Evolutionary conservation across 108 stramenopile genomes (phyloP), one percentile per base, ranked within the genome.

Genomic region (Cyclotella cryptica): DNA sequence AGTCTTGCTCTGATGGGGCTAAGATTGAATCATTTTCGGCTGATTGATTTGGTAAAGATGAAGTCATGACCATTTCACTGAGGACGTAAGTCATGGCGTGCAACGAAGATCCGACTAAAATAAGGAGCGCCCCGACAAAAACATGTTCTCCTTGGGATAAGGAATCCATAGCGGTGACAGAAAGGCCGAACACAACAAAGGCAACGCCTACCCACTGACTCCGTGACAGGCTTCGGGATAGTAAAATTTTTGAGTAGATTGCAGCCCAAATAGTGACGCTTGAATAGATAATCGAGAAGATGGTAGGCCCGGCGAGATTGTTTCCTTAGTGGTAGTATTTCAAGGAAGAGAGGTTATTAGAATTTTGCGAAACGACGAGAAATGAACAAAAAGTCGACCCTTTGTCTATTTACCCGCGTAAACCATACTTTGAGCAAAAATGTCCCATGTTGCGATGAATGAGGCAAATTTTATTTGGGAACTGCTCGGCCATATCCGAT

Each of bases 181-280:
- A 71, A 62, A 91, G 60, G 26, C 92, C 92, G 30, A 84, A 65
- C 57, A 93, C 89, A 35, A 93, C 92, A 18, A 78, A 41, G 12
- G 49, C 52, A 4, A 93, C 77, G 26, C 88, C 86, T 9, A 82
- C 66, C 90, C 90, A 89, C 69, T 93, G 92, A 29, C 64, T 22
- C 26, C 18, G 42, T 4, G 49, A 74, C 52, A 93, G 53, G 19
- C 44, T 62, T 10, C 92, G 86, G 0, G 73, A 68, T 27, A 93
- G 77, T 18, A 91, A 18, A 30, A 89, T 19, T 54, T 75, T 69
- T 27, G 86, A 86, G 64, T 83, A 93, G 12, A 93, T 26, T 10
- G 92, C 92, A 13, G 90, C 80, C 92, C 92, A 93, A 21, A 91
- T 77, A 3, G 90, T 93, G n/a, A 93, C 92, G 19, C 77, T 79